A percentile compares a stretch with the other conserved stretches of the same genome.
Conservation (phyloP, 2,329 filamentous ascomycete genomes). For the Xylogone sp. region DNA sequence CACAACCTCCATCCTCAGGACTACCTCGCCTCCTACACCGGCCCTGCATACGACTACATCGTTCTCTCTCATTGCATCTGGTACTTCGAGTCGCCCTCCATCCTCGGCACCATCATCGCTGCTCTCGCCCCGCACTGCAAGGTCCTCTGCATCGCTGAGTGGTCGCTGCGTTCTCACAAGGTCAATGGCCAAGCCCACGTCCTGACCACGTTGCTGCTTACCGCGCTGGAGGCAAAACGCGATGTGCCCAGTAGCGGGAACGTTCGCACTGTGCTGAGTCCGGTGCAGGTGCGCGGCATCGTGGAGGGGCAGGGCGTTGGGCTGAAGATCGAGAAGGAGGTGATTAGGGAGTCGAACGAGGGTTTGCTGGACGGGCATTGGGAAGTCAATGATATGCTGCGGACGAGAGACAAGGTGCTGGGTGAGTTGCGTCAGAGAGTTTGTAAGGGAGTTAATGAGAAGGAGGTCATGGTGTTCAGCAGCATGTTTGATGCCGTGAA, state of each 20-base stretch:
- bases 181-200: conserved; percentile 43
- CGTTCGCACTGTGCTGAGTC: conserved; percentile 42
- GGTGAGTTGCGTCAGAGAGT: no score
- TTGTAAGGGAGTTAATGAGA: conserved; percentile 25
- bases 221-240: conserved; percentile 38
- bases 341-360: conserved; percentile 30
- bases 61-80: conserved; percentile 49
- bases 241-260: conserved; percentile 37
- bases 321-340: conserved; percentile 35
- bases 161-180: conserved; percentile 36
- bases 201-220: conserved; percentile 44
- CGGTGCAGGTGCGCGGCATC: conserved; percentile 33
- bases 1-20: conserved; percentile 32
- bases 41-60: conserved; percentile 36
- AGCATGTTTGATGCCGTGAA: conserved; percentile 18
- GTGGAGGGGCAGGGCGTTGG: conserved; percentile 18
- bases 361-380: conserved; percentile 43
- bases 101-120: conserved; percentile 33
- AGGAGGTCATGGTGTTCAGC: conserved; percentile 25
- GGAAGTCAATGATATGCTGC: conserved; percentile 36
- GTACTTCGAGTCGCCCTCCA: conserved; percentile 43
- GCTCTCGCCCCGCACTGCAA: conserved; percentile 30
- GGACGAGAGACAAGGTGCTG: conserved; percentile 24
- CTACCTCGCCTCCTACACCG: conserved; percentile 28
- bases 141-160: conserved; percentile 42